Evolutionary conservation across 2,329 filamentous ascomycete species (phyloP).

Genomic region (Pseudogymnoascus sp.): DNA sequence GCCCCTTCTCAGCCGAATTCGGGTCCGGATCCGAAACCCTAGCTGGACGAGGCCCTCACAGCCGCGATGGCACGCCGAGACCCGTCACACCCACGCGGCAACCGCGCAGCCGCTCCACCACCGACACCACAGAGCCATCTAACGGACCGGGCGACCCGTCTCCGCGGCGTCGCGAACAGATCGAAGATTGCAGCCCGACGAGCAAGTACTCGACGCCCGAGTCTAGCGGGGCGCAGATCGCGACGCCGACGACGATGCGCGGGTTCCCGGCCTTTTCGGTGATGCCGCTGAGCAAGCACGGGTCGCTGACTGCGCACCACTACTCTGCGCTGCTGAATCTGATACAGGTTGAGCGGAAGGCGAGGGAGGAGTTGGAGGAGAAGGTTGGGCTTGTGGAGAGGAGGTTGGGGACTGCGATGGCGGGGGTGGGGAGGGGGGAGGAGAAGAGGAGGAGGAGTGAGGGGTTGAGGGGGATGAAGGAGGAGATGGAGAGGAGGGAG

Average conservation of each 20-base stretch:
- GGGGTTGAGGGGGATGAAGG: slow-evolving; percentile 34
- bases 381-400: slow-evolving; percentile 35
- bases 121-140: not conserved
- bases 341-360: slow-evolving; percentile 47
- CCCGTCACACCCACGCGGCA: not conserved
- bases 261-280: slow-evolving; percentile 22
- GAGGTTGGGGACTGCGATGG: slow-evolving; percentile 30
- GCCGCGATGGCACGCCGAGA: not conserved
- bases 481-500: slow-evolving; percentile 20
- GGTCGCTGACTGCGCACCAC: slow-evolving; percentile 34
- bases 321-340: slow-evolving; percentile 43
- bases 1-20: not conserved
- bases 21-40: not conserved
- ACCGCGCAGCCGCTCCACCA: not conserved
- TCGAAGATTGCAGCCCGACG: not conserved
- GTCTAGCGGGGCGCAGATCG: not conserved
- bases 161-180: not conserved
- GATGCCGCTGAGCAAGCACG: slow-evolving; percentile 18
- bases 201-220: not conserved
- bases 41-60: not conserved
- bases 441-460: slow-evolving; percentile 36
- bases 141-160: not conserved
- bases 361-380: slow-evolving; percentile 45
- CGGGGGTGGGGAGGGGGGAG: slow-evolving; percentile 44
- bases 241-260: slow-evolving; percentile 20